These are phyloP conservation scores for Diaporthe helianthi DNA, from an alignment of 2,329 filamentous ascomycete genomes.

Conservation along the genomic window DNA sequence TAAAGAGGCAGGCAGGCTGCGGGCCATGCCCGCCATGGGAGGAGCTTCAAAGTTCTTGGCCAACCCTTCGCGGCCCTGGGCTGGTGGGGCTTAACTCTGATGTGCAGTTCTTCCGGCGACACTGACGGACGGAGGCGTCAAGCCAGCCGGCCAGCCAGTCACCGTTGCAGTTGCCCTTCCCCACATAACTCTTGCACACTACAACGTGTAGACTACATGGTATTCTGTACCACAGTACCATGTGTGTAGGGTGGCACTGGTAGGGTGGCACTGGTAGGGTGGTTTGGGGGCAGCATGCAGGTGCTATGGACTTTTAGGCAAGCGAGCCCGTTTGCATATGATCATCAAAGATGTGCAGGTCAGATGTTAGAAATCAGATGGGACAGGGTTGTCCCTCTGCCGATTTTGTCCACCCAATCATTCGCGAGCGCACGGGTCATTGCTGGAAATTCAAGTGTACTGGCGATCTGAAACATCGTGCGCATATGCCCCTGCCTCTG, in stretches of 20 bases:
- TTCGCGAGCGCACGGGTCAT: conserved; percentile 7
- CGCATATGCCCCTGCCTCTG: conserved; percentile 1
- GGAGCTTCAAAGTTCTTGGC: too few relatives aligned
- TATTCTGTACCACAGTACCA: not conserved
- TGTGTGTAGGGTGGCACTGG: conserved; percentile 17
- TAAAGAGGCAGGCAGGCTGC: conserved; percentile 6
- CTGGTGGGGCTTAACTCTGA: not conserved
- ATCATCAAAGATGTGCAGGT: conserved; percentile 36
- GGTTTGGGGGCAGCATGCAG: conserved; percentile 22
- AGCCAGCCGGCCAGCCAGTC: conserved; percentile 29
- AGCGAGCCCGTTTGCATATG: conserved; percentile 28
- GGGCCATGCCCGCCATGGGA: too few relatives aligned
- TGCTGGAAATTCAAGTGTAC: conserved; percentile 24
- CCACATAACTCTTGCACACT: conserved; percentile 29
- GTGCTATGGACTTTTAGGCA: conserved; percentile 28
- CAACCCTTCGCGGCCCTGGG: not conserved
- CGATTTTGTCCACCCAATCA: conserved; percentile 24
- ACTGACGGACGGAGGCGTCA: conserved; percentile 18
- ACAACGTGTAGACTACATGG: not conserved
- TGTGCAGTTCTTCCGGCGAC: not conserved
- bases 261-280: too few relatives aligned
- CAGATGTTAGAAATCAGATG: conserved; percentile 28
- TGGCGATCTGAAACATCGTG: conserved; percentile 17
- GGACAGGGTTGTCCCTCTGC: conserved; percentile 12
- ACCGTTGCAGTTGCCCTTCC: conserved; percentile 15